These are phyloP conservation scores for Cymbidium sinense DNA, from an alignment of 106 monocot species.

Conservation along the genomic window DNA sequence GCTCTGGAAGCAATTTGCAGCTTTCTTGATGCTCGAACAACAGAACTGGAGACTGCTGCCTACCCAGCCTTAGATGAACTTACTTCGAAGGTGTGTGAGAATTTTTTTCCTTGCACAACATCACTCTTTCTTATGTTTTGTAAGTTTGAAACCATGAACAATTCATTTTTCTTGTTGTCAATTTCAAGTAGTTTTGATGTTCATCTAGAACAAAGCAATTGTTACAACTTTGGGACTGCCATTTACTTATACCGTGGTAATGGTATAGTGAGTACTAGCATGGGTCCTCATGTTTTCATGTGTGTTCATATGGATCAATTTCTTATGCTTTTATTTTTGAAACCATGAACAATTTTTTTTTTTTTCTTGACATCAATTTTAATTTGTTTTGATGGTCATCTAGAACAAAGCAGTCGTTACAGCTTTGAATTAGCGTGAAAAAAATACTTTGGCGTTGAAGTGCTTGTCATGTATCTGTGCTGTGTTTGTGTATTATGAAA, in stretches of 20 bases:
- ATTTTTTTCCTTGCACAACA: neutral
- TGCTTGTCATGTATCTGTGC: no score
- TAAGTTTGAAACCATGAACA: neutral
- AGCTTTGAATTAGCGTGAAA: no score
- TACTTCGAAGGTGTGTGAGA: conserved; percentile 42
- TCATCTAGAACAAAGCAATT: neutral
- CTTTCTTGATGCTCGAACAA: conserved; percentile 72
- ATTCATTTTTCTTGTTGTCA: neutral
- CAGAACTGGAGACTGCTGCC: conserved; percentile 68
- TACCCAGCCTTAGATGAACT: conserved; percentile 79
- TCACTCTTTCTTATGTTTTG: neutral
- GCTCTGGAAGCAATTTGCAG: conserved; percentile 81
- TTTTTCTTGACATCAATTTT: no score
- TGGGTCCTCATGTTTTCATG: neutral
- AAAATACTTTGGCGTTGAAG: neutral
- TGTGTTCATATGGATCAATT: neutral
- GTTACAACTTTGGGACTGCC: neutral
- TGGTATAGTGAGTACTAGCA: neutral
- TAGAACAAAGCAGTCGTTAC: no score
- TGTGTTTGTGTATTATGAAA: neutral
- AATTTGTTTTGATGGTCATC: no score
- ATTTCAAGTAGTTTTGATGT: neutral
- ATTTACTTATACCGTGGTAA: neutral
- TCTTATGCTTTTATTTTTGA: no score
- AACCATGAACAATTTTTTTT: no score